Evolutionary conservation across 495 filamentous ascomycete species (phyloP), one percentile per base, ranked within the genome.

Genomic region (Aspergillus campestris): DNA sequence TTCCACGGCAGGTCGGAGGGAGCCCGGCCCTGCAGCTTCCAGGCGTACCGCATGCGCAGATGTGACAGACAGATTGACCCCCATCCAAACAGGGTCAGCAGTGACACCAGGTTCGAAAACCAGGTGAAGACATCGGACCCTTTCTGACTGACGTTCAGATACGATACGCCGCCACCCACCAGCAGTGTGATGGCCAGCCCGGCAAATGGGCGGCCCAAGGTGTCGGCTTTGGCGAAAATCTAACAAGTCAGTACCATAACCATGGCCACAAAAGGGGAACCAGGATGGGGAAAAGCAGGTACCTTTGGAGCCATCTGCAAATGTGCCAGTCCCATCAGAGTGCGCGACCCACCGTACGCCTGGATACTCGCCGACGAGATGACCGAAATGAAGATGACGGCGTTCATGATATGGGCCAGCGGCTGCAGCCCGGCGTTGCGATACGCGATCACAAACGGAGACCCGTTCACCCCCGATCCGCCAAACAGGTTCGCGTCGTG

Each of bases 1-100:
- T 48, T 68, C 71, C 81, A 90, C 2, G 85, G 83, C 24, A 90
- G 72, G 58, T 89, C 82, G 15, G 82, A 75, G 0, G 82, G 48
- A n/a, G 58, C 55, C 34, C 74, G 74, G 15, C 79, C 84, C 14
- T 85, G 79, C 36, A 65, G 51, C 10, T 64, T 69, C 84, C 83
- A 89, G 11, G 79, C 81, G 24, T 48, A 51, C 24, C 82, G 79
- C 68, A 84, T 84, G 6, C 71, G 71, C 42, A 78, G 65, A 43
- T 80, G 76, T 1, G 76, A 65, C 14, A 79, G 50, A 51, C 70
- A 78, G 49, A 81, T 80, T 30, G 60, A 68, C 9, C 68, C 74
- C 72, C 75, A 80, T 4, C 71, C 73, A 52, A 80, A 79, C 30
- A 82, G 68, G 7, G 75, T 70, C 10, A 72, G 62, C 6, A 81